A percentile compares a stretch with the other conserved stretches of the same genome.
Conservation (phyloP, 768 basidiomycete genomes). For the Goffeauzyma gilvescens region DNA sequence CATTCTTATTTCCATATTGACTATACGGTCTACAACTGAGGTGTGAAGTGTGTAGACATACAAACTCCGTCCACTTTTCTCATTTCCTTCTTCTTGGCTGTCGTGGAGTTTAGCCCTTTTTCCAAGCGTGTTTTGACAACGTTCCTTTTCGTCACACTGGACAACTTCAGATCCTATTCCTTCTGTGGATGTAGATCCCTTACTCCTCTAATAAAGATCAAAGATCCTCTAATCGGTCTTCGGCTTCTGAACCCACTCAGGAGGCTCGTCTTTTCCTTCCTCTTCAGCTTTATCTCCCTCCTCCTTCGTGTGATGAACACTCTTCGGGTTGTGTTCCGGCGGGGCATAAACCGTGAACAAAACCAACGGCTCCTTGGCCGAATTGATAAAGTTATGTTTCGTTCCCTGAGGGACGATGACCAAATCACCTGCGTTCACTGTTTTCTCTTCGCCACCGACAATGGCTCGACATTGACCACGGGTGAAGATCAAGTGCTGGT, state of each 20-base stretch:
- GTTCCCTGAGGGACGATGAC: constrained; percentile 34
- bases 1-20: no score
- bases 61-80: no score
- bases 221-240: no score
- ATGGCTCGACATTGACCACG: constrained; percentile 31
- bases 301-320: constrained; percentile 33
- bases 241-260: constrained; percentile 30
- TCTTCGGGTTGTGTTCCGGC: constrained; percentile 28
- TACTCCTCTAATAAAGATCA: no score
- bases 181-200: no score
- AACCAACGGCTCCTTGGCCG: constrained; percentile 30
- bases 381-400: constrained; percentile 32
- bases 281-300: constrained; percentile 33
- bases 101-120: no score
- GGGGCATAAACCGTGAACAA: constrained; percentile 32
- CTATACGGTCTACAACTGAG: no score
- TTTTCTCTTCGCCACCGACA: constrained; percentile 33
- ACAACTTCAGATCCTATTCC: no score
- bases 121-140: no score
- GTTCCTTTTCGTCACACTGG: no score
- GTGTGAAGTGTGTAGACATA: no score
- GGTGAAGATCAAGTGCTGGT: constrained; percentile 33
- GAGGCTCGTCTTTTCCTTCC: constrained; percentile 33
- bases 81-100: no score
- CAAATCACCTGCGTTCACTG: constrained; percentile 32